Conservation (phyloP, 2,329 filamentous ascomycete genomes). For the Leptoxyphium fumago region DNA sequence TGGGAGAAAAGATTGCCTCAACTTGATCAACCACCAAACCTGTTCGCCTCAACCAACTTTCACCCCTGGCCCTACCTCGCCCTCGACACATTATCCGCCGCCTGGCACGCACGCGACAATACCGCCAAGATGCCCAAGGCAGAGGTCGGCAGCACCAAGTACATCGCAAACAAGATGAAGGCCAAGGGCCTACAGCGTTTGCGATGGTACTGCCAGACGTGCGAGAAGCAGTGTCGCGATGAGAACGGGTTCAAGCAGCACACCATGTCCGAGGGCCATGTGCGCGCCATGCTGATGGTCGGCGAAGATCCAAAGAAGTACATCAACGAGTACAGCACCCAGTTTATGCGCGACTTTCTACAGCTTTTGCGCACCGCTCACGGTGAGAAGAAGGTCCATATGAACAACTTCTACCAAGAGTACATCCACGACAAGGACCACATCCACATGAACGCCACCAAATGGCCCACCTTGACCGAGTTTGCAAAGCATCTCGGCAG, state of each 20-base stretch:
- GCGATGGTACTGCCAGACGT: slow-evolving; percentile 79
- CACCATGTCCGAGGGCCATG: slow-evolving; percentile 68
- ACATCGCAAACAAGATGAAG: slow-evolving; percentile 83
- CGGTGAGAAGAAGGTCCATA: slow-evolving; percentile 75
- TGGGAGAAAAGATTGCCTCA: no score
- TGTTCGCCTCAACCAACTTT: no score
- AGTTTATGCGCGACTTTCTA: slow-evolving; percentile 72
- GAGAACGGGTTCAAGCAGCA: slow-evolving; percentile 82
- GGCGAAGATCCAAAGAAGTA: slow-evolving; percentile 75
- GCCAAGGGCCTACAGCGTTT: slow-evolving; percentile 62
- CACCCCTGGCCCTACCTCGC: no score
- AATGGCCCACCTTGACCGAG: slow-evolving; percentile 76
- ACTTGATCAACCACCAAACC: no score
- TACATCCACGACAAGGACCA: slow-evolving; percentile 82
- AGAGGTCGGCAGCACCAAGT: slow-evolving; percentile 83
- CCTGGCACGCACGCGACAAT: not conserved
- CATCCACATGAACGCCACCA: slow-evolving; percentile 85
- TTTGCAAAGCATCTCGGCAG: slow-evolving; percentile 76
- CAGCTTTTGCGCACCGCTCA: slow-evolving; percentile 66
- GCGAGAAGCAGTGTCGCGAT: slow-evolving; percentile 62
- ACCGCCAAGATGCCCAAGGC: slow-evolving; percentile 65
- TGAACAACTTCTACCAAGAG: slow-evolving; percentile 91
- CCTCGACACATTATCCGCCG: no score
- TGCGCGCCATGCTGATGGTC: slow-evolving; percentile 76
- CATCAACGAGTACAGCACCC: slow-evolving; percentile 66